These are phyloP conservation scores for Starmerella vitae DNA, from an alignment of 805 yeast species.

Conservation along the genomic window DNA sequence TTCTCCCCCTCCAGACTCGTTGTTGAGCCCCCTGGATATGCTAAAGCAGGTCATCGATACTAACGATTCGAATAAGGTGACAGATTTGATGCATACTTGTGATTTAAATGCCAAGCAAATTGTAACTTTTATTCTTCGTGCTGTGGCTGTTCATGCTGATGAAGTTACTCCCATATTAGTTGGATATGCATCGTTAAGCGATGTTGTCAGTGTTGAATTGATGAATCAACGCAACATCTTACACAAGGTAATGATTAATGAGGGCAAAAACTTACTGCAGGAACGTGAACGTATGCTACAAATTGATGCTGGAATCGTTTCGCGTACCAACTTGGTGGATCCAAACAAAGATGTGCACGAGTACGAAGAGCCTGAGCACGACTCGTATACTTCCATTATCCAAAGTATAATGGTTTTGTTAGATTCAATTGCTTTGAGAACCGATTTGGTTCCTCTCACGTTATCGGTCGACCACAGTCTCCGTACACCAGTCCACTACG, in stretches of 20 bases:
- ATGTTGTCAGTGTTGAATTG: conserved; percentile 45
- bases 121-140: conserved; percentile 14
- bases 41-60: conserved; percentile 24
- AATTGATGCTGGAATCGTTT: conserved; percentile 10
- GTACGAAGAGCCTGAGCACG: background rate
- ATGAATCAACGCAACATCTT: conserved; percentile 71
- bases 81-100: conserved; percentile 29
- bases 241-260: conserved; percentile 67
- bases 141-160: conserved; percentile 39
- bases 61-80: conserved; percentile 37
- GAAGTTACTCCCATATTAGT: conserved; percentile 39
- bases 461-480: conserved; percentile 59
- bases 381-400: background rate
- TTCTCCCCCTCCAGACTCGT: background rate
- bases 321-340: background rate
- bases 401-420: background rate
- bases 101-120: conserved; percentile 39
- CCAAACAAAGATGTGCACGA: background rate
- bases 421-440: background rate
- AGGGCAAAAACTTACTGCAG: conserved; percentile 39
- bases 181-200: conserved; percentile 16
- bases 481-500: conserved; percentile 81
- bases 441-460: conserved; percentile 23
- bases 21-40: conserved; percentile 5
- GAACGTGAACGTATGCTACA: background rate